phyloP scores from a whole-genome alignment of 208 protist species.

The Crithidia expoeki region DNA sequence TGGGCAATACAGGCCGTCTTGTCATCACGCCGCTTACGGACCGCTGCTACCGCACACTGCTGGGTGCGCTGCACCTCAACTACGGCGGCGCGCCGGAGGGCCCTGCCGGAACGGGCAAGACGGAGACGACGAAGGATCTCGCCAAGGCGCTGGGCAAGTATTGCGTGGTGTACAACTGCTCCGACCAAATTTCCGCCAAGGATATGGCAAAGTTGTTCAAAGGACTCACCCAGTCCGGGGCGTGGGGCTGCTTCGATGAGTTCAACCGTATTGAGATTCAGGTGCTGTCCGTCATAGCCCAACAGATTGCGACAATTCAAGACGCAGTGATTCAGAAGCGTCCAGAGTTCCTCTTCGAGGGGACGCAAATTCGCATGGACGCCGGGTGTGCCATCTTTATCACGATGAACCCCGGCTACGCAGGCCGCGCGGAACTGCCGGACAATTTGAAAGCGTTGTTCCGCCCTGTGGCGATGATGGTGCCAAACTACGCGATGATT shows the following conservation, averaged over 20 bases:
- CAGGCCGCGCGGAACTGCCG: slow-evolving; percentile 96
- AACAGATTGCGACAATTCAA: slow-evolving; percentile 96
- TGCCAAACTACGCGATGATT: slow-evolving; percentile 98
- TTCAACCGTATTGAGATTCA: slow-evolving; percentile 98
- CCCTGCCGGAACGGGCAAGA: slow-evolving; percentile 98
- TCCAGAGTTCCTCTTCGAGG: slow-evolving; percentile 95
- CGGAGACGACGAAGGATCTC: slow-evolving; percentile 98
- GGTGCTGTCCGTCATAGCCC: slow-evolving; percentile 98
- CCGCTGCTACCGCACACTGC: slow-evolving; percentile 96
- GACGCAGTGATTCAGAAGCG: slow-evolving; percentile 89
- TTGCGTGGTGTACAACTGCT: slow-evolving; percentile 99
- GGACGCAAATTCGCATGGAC: slow-evolving; percentile 92
- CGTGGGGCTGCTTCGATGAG: slow-evolving; percentile 98
- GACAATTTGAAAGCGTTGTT: slow-evolving; percentile 99
- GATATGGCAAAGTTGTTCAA: slow-evolving; percentile 98
- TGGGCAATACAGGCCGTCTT: slow-evolving; percentile 95
- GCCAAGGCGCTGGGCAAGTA: slow-evolving; percentile 96
- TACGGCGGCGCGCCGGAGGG: slow-evolving; percentile 97
- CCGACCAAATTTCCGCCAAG: slow-evolving; percentile 95
- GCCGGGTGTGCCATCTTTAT: slow-evolving; percentile 95
- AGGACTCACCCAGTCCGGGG: slow-evolving; percentile 92
- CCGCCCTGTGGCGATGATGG: slow-evolving; percentile 98
- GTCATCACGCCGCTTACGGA: slow-evolving; percentile 97
- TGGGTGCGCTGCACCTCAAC: slow-evolving; percentile 96
- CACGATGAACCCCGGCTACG: slow-evolving; percentile 99